phyloP scores from a whole-genome alignment of 2,329 filamentous ascomycete genomes.

The Xylaria multiplex region DNA sequence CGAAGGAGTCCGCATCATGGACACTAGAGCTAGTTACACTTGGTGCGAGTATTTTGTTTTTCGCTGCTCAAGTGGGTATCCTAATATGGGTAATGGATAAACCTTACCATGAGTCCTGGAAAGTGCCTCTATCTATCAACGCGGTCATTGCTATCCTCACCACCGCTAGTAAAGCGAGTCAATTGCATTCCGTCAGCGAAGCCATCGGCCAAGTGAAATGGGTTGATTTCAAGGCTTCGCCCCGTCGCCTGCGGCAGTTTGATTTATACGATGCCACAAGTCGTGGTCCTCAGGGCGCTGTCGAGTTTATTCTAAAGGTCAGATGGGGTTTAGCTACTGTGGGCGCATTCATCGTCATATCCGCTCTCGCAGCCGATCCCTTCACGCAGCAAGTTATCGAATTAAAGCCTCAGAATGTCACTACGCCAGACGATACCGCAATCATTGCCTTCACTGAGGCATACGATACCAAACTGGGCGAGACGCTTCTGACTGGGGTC shows the following conservation, averaged over 20 bases:
- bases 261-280: conserved; percentile 33
- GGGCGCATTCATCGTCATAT: conserved; percentile 25
- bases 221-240: conserved; percentile 26
- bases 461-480: conserved; percentile 24
- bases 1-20: conserved; percentile 23
- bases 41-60: conserved; percentile 21
- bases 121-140: conserved; percentile 26
- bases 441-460: conserved; percentile 17
- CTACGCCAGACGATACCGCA: conserved; percentile 17
- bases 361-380: conserved; percentile 25
- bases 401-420: conserved; percentile 22
- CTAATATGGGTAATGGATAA: conserved; percentile 27
- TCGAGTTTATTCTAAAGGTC: conserved; percentile 18
- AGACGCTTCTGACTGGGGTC: conserved; percentile 12
- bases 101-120: conserved; percentile 29
- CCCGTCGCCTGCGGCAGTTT: conserved; percentile 24
- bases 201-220: conserved; percentile 34
- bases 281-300: conserved; percentile 29
- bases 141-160: conserved; percentile 29
- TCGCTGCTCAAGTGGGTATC: conserved; percentile 23
- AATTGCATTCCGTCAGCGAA: conserved; percentile 28
- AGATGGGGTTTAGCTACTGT: conserved; percentile 30
- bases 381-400: conserved; percentile 33
- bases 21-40: conserved; percentile 21
- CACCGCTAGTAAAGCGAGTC: conserved; percentile 25